These are phyloP conservation scores for Chiua virens DNA, from an alignment of 768 basidiomycete genomes.

Conservation along the genomic window DNA sequence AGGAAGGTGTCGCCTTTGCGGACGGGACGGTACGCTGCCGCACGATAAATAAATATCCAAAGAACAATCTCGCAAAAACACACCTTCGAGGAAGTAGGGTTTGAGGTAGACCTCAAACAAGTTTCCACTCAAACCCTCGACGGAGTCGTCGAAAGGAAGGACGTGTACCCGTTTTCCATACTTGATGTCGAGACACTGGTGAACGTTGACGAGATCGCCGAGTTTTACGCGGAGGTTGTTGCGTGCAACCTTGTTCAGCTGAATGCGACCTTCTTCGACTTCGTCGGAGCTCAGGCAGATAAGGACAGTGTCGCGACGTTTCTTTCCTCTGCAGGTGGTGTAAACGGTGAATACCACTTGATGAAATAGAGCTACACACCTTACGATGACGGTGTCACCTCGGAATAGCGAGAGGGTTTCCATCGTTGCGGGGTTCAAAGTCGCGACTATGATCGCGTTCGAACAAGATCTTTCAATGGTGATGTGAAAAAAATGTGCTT, in stretches of 20 bases:
- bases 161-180: slow-evolving; percentile 98
- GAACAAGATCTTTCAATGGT: slow-evolving; percentile 13
- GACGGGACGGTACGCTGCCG: slow-evolving; percentile 84
- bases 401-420: slow-evolving; percentile 91
- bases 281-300: slow-evolving; percentile 96
- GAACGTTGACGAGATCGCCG: slow-evolving; percentile 93
- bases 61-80: slow-evolving; percentile 11
- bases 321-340: slow-evolving; percentile 73
- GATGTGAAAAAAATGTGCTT: slow-evolving; percentile 26
- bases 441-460: slow-evolving; percentile 63
- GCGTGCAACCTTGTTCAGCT: slow-evolving; percentile 99
- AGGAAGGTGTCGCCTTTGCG: slow-evolving; percentile 99
- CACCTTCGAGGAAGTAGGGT: slow-evolving; percentile 97
- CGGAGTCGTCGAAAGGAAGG: slow-evolving; percentile 96
- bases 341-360: slow-evolving; percentile 1
- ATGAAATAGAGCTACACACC: slow-evolving; percentile 47
- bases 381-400: slow-evolving; percentile 93
- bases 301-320: slow-evolving; percentile 95
- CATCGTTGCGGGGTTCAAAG: slow-evolving; percentile 95
- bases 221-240: slow-evolving; percentile 98
- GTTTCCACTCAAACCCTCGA: slow-evolving; percentile 97
- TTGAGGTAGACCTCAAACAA: slow-evolving; percentile 98
- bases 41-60: slow-evolving; percentile 3
- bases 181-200: slow-evolving; percentile 96
- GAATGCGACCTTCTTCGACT: slow-evolving; percentile 97